A percentile compares a stretch with the other conserved stretches of the same genome.
These are phyloP conservation scores for Sclerotinia sclerotiorum DNA, from an alignment of 2,329 filamentous ascomycete genomes.

Conservation along the genomic window DNA sequence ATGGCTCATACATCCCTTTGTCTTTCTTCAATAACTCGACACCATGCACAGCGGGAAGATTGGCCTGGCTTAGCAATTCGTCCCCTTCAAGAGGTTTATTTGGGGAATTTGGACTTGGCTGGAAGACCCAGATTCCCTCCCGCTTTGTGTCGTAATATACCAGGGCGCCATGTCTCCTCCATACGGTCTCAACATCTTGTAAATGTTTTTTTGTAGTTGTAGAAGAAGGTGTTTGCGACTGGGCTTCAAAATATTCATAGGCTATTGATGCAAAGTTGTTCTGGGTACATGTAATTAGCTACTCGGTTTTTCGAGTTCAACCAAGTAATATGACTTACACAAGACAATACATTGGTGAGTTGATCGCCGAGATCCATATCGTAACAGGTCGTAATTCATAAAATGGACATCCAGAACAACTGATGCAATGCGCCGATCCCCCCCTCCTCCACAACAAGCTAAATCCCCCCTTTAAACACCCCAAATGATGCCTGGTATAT, in stretches of 20 bases:
- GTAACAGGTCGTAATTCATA: constrained; percentile 31
- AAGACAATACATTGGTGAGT: constrained; percentile 41
- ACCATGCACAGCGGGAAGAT: constrained; percentile 30
- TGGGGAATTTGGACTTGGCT: constrained; percentile 24
- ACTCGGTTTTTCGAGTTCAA: not conserved
- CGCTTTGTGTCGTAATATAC: constrained; percentile 35
- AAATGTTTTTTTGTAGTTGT: constrained; percentile 32
- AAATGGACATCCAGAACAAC: constrained; percentile 13
- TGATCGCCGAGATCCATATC: constrained; percentile 42
- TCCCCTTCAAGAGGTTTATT: constrained; percentile 19
- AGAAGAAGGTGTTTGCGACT: constrained; percentile 25
- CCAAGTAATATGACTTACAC: constrained; percentile 31
- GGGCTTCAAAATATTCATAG: constrained; percentile 40
- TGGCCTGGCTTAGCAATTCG: constrained; percentile 18
- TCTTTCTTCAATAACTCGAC: constrained; percentile 32
- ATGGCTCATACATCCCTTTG: constrained; percentile 37
- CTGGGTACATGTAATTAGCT: constrained; percentile 29
- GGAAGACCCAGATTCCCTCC: constrained; percentile 40
- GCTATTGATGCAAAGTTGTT: constrained; percentile 39
- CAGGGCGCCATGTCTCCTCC: constrained; percentile 37
- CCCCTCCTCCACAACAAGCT: constrained; percentile 18
- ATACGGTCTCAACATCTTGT: constrained; percentile 36
- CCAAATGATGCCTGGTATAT: constrained; percentile 15
- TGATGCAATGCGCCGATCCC: constrained; percentile 18
- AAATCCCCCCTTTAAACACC: constrained; percentile 15